Conservation (phyloP, 345 rosid species). For the Aquilaria malaccensis region DNA sequence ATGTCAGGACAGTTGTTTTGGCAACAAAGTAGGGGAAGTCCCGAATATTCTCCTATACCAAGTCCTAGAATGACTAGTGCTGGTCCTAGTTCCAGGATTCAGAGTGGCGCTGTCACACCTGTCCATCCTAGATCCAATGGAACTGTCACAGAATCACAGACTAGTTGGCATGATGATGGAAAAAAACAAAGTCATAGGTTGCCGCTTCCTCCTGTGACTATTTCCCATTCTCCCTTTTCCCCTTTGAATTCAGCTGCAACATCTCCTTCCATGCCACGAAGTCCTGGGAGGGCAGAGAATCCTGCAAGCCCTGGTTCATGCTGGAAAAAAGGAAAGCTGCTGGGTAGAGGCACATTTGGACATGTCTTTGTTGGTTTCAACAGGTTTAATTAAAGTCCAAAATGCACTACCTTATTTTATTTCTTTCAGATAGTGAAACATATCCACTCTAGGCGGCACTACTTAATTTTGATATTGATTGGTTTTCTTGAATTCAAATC, state of each 20-base stretch:
- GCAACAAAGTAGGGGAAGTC: slow-evolving; percentile 69
- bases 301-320: slow-evolving; percentile 50
- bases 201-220: slow-evolving; percentile 56
- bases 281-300: slow-evolving; percentile 67
- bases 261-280: slow-evolving; percentile 71
- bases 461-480: slow-evolving; percentile 3
- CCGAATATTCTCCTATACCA: slow-evolving; percentile 66
- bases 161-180: slow-evolving; percentile 55
- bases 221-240: slow-evolving; percentile 50
- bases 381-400: slow-evolving; percentile 29
- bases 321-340: slow-evolving; percentile 69
- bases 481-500: background rate
- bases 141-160: slow-evolving; percentile 26
- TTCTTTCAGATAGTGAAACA: background rate
- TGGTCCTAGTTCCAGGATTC: slow-evolving; percentile 71
- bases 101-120: slow-evolving; percentile 79
- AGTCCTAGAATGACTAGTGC: slow-evolving; percentile 77
- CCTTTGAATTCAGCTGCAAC: slow-evolving; percentile 63
- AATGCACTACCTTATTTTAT: background rate
- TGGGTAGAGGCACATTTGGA: slow-evolving; percentile 85
- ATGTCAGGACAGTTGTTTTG: slow-evolving; percentile 60
- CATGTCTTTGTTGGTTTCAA: slow-evolving; percentile 72
- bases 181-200: slow-evolving; percentile 57
- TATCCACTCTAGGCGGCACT: slow-evolving; percentile 1
- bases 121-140: slow-evolving; percentile 61